These are phyloP conservation scores for Coelastrella sp. DNA, from an alignment of 139 green algal genomes.

Conservation along the genomic window DNA sequence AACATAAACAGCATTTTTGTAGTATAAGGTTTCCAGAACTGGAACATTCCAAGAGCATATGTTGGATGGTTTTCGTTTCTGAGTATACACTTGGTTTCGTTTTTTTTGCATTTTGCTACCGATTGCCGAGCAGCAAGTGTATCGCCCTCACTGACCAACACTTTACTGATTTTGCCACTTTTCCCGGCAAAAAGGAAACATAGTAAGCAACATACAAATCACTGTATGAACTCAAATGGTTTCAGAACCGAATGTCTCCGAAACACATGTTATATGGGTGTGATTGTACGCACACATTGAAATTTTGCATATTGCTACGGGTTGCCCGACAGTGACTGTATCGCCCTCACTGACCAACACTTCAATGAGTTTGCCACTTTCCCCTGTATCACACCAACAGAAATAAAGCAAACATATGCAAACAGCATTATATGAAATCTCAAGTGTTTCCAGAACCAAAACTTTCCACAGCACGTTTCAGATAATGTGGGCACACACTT, in stretches of 20 bases:
- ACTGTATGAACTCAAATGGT: not conserved
- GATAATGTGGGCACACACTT: no score
- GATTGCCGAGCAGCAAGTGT: slow-evolving; percentile 90
- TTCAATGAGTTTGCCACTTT: slow-evolving; percentile 67
- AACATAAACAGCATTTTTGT: slow-evolving; percentile 47
- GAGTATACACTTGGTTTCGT: no score
- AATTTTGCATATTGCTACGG: slow-evolving; percentile 67
- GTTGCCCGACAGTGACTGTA: slow-evolving; percentile 90
- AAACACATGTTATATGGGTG: no score
- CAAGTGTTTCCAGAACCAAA: not conserved
- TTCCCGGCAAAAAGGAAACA: not conserved
- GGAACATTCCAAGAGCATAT: no score
- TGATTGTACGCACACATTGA: no score
- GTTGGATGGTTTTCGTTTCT: no score
- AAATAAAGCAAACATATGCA: no score
- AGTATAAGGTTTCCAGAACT: not conserved
- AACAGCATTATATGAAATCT: slow-evolving; percentile 45
- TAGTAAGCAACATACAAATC: slow-evolving; percentile 21
- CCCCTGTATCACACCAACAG: not conserved
- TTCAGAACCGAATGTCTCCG: no score
- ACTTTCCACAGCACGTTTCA: no score
- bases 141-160: slow-evolving; percentile 87
- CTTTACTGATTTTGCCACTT: slow-evolving; percentile 67
- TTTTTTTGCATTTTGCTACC: slow-evolving; percentile 66
- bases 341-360: slow-evolving; percentile 87